Conservation (phyloP, 257 asterid species). For the Plectranthus barbatus region DNA sequence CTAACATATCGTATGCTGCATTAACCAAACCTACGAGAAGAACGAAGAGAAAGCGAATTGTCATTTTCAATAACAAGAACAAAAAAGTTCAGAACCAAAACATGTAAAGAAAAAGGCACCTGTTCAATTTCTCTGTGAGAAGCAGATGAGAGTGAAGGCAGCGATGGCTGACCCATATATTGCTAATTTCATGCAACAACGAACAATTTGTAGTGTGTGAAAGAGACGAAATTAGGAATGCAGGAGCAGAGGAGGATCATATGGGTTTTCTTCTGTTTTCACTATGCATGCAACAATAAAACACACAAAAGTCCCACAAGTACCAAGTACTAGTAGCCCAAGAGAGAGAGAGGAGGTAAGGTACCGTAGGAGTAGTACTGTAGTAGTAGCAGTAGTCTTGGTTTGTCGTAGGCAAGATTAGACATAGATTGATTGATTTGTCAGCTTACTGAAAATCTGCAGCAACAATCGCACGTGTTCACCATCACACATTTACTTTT, state of each 20-base stretch:
- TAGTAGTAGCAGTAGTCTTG: not conserved
- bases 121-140: constrained; percentile 10
- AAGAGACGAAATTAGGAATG: not conserved
- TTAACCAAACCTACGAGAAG: not conserved
- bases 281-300: constrained; percentile 10
- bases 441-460: not conserved
- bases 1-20: too few relatives aligned
- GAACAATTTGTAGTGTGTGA: not conserved
- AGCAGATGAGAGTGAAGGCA: constrained; percentile 5
- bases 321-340: not conserved
- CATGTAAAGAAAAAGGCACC: not conserved
- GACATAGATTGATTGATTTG: constrained; percentile 12
- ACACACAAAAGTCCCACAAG: not conserved
- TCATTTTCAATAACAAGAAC: not conserved
- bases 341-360: not conserved
- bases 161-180: constrained; percentile 4
- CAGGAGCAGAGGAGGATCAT: not conserved
- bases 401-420: not conserved
- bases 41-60: not conserved
- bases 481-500: constrained; percentile 15
- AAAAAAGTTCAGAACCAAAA: not conserved
- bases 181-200: not conserved
- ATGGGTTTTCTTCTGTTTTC: not conserved
- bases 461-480: constrained; percentile 18
- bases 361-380: not conserved